Percentiles rank a stretch among this genome's conserved stretches.
phyloP scores from a whole-genome alignment of 768 basidiomycete species.

The Leucocoprinus leucothites region DNA sequence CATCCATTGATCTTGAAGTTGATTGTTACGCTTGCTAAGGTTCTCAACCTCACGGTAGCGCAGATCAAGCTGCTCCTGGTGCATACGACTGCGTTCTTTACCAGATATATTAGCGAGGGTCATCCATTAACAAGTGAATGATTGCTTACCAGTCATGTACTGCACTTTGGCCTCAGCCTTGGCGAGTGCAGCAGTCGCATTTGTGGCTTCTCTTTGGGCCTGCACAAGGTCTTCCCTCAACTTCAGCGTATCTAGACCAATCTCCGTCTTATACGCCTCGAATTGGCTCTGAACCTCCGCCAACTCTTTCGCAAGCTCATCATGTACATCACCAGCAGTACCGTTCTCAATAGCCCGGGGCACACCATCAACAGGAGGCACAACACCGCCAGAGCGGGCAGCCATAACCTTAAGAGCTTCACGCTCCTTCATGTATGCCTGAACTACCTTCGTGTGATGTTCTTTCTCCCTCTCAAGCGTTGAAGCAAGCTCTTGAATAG shows the following conservation, averaged over 20 bases:
- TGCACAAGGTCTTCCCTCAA: conserved; percentile 66
- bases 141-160: conserved; percentile 61
- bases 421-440: conserved; percentile 83
- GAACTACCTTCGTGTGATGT: conserved; percentile 63
- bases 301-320: conserved; percentile 56
- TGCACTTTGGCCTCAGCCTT: conserved; percentile 84
- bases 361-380: conserved; percentile 17
- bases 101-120: conserved; percentile 10
- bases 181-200: conserved; percentile 64
- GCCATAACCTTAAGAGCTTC: conserved; percentile 82
- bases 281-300: conserved; percentile 77
- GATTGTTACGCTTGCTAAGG: conserved; percentile 63
- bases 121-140: not conserved
- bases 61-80: conserved; percentile 63
- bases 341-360: not conserved
- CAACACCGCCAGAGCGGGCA: conserved; percentile 35
- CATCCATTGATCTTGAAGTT: conserved; percentile 70
- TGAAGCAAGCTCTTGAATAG: conserved; percentile 73
- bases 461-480: conserved; percentile 80
- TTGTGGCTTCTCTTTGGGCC: conserved; percentile 67
- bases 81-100: conserved; percentile 67
- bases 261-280: conserved; percentile 76
- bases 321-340: not conserved
- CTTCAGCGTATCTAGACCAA: conserved; percentile 70
- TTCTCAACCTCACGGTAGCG: conserved; percentile 66